phyloP scores from a whole-genome alignment of 805 yeast genomes.

The Dipodascus geniculatus region DNA sequence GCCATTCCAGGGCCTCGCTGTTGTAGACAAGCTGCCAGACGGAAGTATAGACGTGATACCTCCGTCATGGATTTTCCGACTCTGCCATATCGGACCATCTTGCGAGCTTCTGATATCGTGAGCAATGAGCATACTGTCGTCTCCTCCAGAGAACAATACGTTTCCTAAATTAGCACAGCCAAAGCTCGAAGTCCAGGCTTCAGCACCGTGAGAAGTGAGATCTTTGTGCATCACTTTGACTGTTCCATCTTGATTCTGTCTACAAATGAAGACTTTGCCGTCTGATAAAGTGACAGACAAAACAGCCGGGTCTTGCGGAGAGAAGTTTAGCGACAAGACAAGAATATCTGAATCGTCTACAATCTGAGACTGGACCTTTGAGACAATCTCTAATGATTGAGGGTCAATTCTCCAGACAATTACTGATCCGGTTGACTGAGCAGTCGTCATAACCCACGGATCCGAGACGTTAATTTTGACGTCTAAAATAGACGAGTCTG shows the following conservation, averaged over 20 bases:
- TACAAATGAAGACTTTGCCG: constrained; percentile 44
- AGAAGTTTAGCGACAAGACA: constrained; percentile 55
- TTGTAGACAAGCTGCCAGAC: constrained; percentile 11
- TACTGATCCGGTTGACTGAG: constrained; percentile 74
- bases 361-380: constrained; percentile 25
- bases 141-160: constrained; percentile 74
- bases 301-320: constrained; percentile 29
- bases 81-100: constrained; percentile 18
- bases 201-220: constrained; percentile 46
- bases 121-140: constrained; percentile 65
- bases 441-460: constrained; percentile 38
- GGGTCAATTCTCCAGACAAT: constrained; percentile 43
- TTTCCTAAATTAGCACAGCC: constrained; percentile 27
- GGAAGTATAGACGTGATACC: constrained; percentile 80
- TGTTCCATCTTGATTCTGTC: constrained; percentile 17
- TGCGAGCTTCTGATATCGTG: constrained; percentile 44
- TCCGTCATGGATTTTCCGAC: constrained; percentile 62
- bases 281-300: constrained; percentile 53
- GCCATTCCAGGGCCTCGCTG: constrained; percentile 31
- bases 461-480: constrained; percentile 54
- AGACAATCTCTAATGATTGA: constrained; percentile 2
- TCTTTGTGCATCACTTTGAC: constrained; percentile 21
- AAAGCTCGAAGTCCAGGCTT: constrained; percentile 81
- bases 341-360: constrained; percentile 39
- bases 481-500: constrained; percentile 52